These are phyloP conservation scores for Stylosanthes scabra DNA, from an alignment of 331 rosid genomes.

Conservation along the genomic window DNA sequence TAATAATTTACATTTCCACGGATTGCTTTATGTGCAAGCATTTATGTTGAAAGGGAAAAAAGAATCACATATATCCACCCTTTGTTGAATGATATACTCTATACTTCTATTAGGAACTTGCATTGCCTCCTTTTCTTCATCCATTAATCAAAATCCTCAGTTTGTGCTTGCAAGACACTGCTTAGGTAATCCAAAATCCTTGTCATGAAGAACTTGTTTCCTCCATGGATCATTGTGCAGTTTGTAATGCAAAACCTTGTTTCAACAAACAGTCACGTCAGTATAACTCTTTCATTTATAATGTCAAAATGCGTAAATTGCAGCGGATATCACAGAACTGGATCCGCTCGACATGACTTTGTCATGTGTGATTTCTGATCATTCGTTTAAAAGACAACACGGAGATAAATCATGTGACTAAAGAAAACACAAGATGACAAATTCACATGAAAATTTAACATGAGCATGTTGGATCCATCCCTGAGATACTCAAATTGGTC, in stretches of 20 bases:
- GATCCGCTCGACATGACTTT: too few species aligned
- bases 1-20: conserved; percentile 39
- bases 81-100: conserved; percentile 35
- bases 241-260: conserved; percentile 84
- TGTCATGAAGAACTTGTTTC: conserved; percentile 51
- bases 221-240: conserved; percentile 89
- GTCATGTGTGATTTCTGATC: too few species aligned
- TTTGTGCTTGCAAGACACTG: conserved; percentile 63
- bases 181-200: conserved; percentile 70
- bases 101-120: conserved; percentile 34
- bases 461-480: too few species aligned
- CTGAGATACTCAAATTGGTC: too few species aligned
- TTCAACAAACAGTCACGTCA: conserved; percentile 25
- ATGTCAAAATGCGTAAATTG: background rate
- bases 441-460: too few species aligned
- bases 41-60: conserved; percentile 41
- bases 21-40: conserved; percentile 12
- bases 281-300: background rate
- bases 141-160: conserved; percentile 36
- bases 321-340: too few species aligned
- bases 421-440: too few species aligned
- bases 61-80: conserved; percentile 31
- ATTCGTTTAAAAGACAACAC: too few species aligned
- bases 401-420: too few species aligned
- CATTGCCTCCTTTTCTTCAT: background rate